A percentile compares a stretch with the other conserved stretches of the same genome.
These are phyloP conservation scores for Misopates orontium DNA, from an alignment of 257 asterid genomes.

Conservation along the genomic window DNA sequence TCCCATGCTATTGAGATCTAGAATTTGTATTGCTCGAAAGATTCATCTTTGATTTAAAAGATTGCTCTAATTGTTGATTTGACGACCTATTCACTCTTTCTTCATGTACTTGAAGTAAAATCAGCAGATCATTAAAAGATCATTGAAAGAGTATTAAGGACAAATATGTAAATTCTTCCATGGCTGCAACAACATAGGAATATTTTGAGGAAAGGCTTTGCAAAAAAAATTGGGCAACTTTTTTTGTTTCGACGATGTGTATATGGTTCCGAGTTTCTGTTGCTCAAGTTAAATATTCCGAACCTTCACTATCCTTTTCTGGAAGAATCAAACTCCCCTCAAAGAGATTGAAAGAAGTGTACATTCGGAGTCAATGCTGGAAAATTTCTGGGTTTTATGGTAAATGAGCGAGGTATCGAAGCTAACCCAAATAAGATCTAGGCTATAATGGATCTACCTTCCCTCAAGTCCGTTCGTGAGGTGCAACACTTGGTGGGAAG, in stretches of 20 bases:
- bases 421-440: too few relatives aligned
- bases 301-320: constrained; percentile 5
- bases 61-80: not conserved
- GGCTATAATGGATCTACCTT: too few relatives aligned
- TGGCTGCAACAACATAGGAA: constrained; percentile 5
- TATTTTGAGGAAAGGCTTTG: constrained; percentile 9
- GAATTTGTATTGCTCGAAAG: not conserved
- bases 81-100: not conserved
- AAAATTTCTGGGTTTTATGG: too few relatives aligned
- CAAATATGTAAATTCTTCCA: not conserved
- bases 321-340: constrained; percentile 17
- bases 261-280: not conserved
- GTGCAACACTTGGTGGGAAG: too few relatives aligned
- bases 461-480: too few relatives aligned
- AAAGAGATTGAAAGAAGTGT: constrained; percentile 11
- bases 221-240: not conserved
- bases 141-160: not conserved
- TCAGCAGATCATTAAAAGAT: too few relatives aligned
- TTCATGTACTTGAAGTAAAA: not conserved
- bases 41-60: not conserved
- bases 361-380: too few relatives aligned
- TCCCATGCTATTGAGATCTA: not conserved
- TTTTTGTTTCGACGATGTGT: not conserved
- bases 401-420: too few relatives aligned
- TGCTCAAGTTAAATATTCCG: constrained; percentile 2